These are phyloP conservation scores for Spongospora subterranea DNA, from an alignment of 208 protist genomes.

Conservation along the genomic window DNA sequence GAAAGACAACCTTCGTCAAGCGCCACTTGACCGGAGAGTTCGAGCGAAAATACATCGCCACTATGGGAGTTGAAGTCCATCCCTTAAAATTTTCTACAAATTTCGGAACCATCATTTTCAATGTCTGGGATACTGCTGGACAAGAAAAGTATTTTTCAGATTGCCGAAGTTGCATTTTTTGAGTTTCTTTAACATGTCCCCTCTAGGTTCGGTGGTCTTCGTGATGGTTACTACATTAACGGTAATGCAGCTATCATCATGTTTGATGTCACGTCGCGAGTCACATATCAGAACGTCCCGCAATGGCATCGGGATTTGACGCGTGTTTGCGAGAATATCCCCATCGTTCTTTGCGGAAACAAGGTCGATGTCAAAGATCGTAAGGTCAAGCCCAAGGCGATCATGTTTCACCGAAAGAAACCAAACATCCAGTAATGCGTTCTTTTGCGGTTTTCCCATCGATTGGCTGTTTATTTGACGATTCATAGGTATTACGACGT, in stretches of 20 bases:
- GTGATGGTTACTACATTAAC: constrained; percentile 99
- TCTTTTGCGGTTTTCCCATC: background rate
- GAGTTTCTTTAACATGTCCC: background rate
- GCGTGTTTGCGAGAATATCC: constrained; percentile 99
- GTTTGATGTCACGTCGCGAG: constrained; percentile 99
- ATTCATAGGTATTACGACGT: constrained; percentile 97
- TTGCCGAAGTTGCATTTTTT: background rate
- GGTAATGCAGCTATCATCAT: constrained; percentile 99
- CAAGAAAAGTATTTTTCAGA: constrained; percentile 81
- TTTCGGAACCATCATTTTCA: constrained; percentile 96
- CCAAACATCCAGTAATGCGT: constrained; percentile 85
- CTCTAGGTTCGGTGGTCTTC: constrained; percentile 93
- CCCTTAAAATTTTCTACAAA: constrained; percentile 98
- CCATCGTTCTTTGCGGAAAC: constrained; percentile 99
- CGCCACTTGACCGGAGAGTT: constrained; percentile 99
- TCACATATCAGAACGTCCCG: constrained; percentile 99
- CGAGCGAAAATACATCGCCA: constrained; percentile 98
- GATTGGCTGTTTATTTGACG: background rate
- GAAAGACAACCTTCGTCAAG: constrained; percentile 99
- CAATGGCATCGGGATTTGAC: constrained; percentile 99
- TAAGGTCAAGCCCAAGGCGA: constrained; percentile 98
- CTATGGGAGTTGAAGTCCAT: constrained; percentile 95
- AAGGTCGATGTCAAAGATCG: constrained; percentile 99
- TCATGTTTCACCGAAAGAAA: constrained; percentile 99
- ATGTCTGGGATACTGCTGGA: constrained; percentile 99